phyloP scores from a whole-genome alignment of 768 basidiomycete species.

The Phanerochaete carnosa region DNA sequence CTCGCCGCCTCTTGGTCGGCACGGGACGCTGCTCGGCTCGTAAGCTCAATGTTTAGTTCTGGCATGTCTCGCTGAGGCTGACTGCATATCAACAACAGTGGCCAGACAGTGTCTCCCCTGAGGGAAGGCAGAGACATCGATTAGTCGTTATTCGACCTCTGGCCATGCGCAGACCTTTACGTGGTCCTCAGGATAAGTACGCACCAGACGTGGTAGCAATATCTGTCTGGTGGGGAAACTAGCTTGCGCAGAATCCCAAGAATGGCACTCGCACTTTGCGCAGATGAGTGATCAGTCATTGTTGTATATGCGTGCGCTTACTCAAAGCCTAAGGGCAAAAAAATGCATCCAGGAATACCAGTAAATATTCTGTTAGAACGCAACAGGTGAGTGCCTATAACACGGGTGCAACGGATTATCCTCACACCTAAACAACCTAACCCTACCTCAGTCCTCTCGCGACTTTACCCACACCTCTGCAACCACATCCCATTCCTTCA shows the following conservation, averaged over 20 bases:
- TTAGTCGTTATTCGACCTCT: too few species aligned
- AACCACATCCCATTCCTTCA: conserved; percentile 72
- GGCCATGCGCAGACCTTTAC: conserved; percentile 4
- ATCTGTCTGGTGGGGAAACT: background rate
- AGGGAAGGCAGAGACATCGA: background rate
- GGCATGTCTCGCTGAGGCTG: background rate
- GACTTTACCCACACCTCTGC: conserved; percentile 64
- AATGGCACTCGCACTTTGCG: background rate
- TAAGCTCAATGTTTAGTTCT: background rate
- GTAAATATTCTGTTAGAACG: background rate
- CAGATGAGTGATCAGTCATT: background rate
- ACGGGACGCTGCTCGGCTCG: background rate
- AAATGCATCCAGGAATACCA: background rate
- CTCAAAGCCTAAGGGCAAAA: background rate
- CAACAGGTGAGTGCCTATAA: too few species aligned
- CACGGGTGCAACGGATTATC: too few species aligned
- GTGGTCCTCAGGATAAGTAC: conserved; percentile 7
- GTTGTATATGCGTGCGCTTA: too few species aligned
- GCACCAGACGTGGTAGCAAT: background rate
- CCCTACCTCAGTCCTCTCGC: background rate
- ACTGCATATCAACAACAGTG: background rate
- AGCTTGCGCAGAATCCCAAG: background rate
- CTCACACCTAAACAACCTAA: background rate
- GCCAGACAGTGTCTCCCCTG: background rate
- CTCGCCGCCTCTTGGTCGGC: background rate